Evolutionary conservation across 768 basidiomycete genomes (phyloP), one percentile per base, ranked within the genome.

Genomic region (Rhizopogon vesiculosus): DNA sequence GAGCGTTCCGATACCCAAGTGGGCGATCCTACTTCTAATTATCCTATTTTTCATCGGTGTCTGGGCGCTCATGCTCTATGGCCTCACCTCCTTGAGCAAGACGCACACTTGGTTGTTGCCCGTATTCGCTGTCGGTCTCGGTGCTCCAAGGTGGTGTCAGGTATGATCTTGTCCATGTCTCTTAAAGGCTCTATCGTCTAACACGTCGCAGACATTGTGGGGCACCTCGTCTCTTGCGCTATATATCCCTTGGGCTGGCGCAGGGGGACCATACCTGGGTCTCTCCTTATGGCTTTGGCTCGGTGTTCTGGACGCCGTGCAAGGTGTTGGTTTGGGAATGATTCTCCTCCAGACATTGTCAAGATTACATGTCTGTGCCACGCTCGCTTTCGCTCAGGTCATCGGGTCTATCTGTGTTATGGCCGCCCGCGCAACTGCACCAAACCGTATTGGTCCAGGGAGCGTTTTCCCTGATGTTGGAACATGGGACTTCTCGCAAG

Each of bases 121-220:
- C 45, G 91, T 97, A 7, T 97, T 97, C 65, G 94, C 94, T 7
- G 93, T 97, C 48, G 94, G 94, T 64, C 81, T 97, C 53, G 94
- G 94, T 43, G 91, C 92, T 29, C 94, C 94, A 10, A 74, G 91
- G 64, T 97, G 94, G 94, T 96, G 94, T 77, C 94, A 96, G 76
- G 86, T 85, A 67, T 46, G 67, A 62, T 49, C 28, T n/a, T 49
- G 2, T 25, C 49, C 8, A 22, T 35, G 43, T 25, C 58, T 2
- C 3, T 19, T 56, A 19, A 33, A 10, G 9, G 13, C 31, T n/a
- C 18, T 12, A 15, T 7, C 16, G 19, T 31, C 13, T 38, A 33
- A 13, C 7, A 19, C 66, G 51, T 58, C 31, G 43, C 53, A 85
- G 83, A 96, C 94, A 84, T 73, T 94, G 45, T 97, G 94, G 94